Percentiles rank a stretch among this genome's conserved stretches.
phyloP scores from a whole-genome alignment of 2,329 filamentous ascomycete genomes.

The Colletotrichum siamense region DNA sequence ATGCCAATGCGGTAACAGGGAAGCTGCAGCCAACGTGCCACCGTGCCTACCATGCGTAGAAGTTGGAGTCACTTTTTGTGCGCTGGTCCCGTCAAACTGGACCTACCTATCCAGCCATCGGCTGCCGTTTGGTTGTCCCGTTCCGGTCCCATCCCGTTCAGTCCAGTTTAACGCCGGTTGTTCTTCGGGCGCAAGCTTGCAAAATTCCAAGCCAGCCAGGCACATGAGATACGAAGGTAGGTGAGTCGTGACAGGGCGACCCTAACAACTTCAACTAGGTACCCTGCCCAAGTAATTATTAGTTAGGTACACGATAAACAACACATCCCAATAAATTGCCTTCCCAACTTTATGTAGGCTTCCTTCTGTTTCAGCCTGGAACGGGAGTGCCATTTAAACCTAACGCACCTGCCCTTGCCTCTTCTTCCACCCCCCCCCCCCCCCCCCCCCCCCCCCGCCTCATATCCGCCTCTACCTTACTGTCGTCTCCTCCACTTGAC shows the following conservation, averaged over 20 bases:
- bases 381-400: not conserved
- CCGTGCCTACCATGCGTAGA: not conserved
- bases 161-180: not conserved
- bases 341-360: not conserved
- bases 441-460: too few species aligned
- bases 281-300: not conserved
- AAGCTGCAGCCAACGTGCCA: not conserved
- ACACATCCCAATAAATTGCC: not conserved
- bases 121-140: not conserved
- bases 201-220: not conserved
- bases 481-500: not conserved
- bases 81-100: not conserved
- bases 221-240: not conserved
- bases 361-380: not conserved
- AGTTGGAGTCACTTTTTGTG: not conserved
- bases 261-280: not conserved
- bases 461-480: not conserved
- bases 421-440: not conserved
- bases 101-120: not conserved
- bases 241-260: not conserved
- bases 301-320: not conserved
- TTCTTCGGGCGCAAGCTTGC: not conserved
- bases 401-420: not conserved
- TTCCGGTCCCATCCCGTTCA: not conserved
- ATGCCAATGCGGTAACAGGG: not conserved